Evolutionary conservation across 2,329 filamentous ascomycete genomes (phyloP).

Genomic region (Ceratocystis diversiconidia): DNA sequence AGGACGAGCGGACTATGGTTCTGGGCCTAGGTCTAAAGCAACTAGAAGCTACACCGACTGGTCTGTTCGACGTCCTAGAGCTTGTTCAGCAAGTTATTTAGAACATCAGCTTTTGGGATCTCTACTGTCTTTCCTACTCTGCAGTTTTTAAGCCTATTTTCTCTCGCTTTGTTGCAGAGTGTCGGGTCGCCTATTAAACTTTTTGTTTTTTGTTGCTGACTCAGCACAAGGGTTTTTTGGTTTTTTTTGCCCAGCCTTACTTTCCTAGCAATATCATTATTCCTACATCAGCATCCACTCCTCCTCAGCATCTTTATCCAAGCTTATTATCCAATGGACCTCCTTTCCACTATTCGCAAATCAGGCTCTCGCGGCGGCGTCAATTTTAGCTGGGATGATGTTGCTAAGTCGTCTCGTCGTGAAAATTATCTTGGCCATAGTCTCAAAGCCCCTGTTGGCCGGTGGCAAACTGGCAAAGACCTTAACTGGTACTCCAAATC

Average conservation of each 20-base stretch:
- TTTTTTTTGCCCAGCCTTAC: not conserved
- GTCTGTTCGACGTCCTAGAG: constrained; percentile 52
- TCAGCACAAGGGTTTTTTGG: not conserved
- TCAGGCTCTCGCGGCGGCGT: constrained; percentile 79
- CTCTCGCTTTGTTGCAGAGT: not conserved
- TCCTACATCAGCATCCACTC: not conserved
- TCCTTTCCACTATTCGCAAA: constrained; percentile 84
- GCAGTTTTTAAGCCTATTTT: not conserved
- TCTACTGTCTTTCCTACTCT: not conserved
- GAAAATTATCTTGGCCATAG: constrained; percentile 86
- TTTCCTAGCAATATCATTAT: not conserved
- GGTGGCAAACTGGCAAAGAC: constrained; percentile 71
- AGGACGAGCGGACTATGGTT: constrained; percentile 46
- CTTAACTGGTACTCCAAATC: constrained; percentile 50
- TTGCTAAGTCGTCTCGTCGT: constrained; percentile 71
- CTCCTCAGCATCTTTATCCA: not conserved
- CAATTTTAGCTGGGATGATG: constrained; percentile 95
- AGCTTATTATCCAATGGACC: constrained; percentile 53
- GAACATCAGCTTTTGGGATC: constrained; percentile 11
- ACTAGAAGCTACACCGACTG: constrained; percentile 36
- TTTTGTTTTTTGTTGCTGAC: not conserved
- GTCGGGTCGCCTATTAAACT: not conserved
- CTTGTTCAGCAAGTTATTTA: constrained; percentile 44
- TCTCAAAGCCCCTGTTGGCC: constrained; percentile 78
- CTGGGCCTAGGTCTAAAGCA: constrained; percentile 45